Conservation (phyloP, 495 filamentous ascomycete genomes). For the Penicillium coprophilum region DNA sequence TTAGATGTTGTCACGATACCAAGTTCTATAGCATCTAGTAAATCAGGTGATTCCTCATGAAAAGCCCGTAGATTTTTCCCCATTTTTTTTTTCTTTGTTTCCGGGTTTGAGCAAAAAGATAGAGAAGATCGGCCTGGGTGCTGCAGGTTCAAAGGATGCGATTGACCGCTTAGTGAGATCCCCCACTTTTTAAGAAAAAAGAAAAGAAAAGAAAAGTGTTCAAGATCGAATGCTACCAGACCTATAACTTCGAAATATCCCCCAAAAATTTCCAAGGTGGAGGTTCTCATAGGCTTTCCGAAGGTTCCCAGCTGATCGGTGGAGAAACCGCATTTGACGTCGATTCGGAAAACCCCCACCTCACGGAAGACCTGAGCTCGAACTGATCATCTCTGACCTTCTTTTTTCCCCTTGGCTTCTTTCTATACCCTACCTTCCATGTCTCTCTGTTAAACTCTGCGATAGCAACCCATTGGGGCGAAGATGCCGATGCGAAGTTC, state of each 20-base stretch:
- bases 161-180: constrained; percentile 7
- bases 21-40: not conserved
- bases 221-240: not conserved
- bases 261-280: constrained; percentile 14
- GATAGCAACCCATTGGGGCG: constrained; percentile 28
- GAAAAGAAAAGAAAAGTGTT: not conserved
- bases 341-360: constrained; percentile 27
- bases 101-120: not conserved
- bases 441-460: constrained; percentile 18
- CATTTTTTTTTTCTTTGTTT: not conserved
- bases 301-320: constrained; percentile 37
- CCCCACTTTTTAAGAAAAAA: not conserved
- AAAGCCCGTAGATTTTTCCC: not conserved
- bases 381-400: constrained; percentile 13
- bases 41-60: not conserved
- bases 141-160: constrained; percentile 10
- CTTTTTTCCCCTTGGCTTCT: constrained; percentile 10
- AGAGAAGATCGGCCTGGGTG: constrained; percentile 1
- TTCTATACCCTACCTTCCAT: constrained; percentile 22
- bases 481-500: constrained; percentile 39
- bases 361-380: constrained; percentile 23
- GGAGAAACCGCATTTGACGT: constrained; percentile 45
- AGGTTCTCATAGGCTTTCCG: constrained; percentile 31
- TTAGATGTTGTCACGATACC: not conserved
- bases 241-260: no score